Base-by-base conservation (phyloP, 768 basidiomycete species). In the Trametes sanguinea region DNA sequence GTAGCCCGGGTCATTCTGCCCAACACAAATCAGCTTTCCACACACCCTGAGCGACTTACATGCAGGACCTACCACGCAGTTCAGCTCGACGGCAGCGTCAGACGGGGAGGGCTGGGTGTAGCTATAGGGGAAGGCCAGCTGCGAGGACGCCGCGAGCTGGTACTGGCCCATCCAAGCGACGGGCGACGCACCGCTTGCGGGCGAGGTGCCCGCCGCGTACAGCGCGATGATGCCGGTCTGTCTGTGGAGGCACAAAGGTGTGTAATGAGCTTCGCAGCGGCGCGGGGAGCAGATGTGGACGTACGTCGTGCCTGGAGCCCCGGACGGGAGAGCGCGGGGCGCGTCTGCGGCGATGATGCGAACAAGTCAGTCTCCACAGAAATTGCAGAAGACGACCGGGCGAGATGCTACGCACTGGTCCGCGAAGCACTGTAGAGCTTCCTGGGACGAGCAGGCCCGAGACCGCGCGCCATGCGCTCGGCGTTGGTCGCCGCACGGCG, bases 401-500 rank as follows among this genome's bases (percentile, higher is more conserved):
- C 22, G 22, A 22, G 22, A 22, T 22, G 22, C 22, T 22, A 22
- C 22, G 22, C 22, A 22, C 22, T 22, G 22, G 22, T 22, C 22
- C 22, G 22, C 22, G 22, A 22, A 22, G 22, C 22, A 22, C 22
- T 22, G 22, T 22, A 22, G 22, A 22, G 22, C 22, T 22, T 22
- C 22, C 22, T 22, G 22, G 22, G 22, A 22, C 22, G 22, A 22
- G 22, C 22, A 22, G 22, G 22, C 22, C 22, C 22, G 22, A 22
- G 22, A 39, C 8, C 13, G 39, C 57, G 57, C 39, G 37, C 47
- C 11, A 57, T 29, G 14, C 57, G 57, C 39, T 57, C 47, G 13
- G 57, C 57, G 39, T 57, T 57, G 27, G 47, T 50, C 14, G 47
- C 57, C 10, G 22, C 47, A 30, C 39, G 57, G 27, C 57, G 57